Evolutionary conservation across 73 alveolate genomes (phyloP).

Genomic region (Paramecium tetraurelia): DNA sequence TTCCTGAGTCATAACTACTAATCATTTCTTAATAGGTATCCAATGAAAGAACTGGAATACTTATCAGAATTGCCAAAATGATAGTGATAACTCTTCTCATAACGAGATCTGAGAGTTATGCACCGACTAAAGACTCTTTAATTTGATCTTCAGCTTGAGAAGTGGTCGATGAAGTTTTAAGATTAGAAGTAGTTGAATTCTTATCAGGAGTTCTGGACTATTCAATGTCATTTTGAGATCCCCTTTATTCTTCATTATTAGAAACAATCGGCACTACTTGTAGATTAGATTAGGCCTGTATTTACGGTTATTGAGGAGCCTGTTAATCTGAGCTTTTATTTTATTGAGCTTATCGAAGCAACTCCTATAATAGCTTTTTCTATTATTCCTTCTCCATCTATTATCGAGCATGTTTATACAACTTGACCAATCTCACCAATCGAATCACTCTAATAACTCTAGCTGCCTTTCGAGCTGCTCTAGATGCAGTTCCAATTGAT

Average conservation of each 20-base stretch:
- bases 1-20: slow-evolving; percentile 58
- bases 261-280: not conserved
- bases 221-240: not conserved
- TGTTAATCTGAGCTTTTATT: not conserved
- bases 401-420: slow-evolving; percentile 64
- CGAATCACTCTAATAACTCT: slow-evolving; percentile 71
- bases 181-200: not conserved
- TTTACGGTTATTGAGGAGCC: not conserved
- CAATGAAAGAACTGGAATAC: slow-evolving; percentile 72
- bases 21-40: slow-evolving; percentile 66
- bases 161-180: not conserved
- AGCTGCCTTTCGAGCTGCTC: slow-evolving; percentile 77
- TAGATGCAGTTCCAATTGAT: slow-evolving; percentile 78
- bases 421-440: slow-evolving; percentile 67
- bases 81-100: slow-evolving; percentile 89
- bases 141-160: slow-evolving; percentile 15
- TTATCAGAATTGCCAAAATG: slow-evolving; percentile 81
- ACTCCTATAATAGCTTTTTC: not conserved
- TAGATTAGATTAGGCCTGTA: not conserved
- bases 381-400: slow-evolving; percentile 17
- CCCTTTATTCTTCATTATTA: not conserved
- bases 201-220: not conserved
- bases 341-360: not conserved
- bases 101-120: slow-evolving; percentile 84
- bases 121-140: slow-evolving; percentile 91